Conservation (phyloP, 1,139 yeast species). For the Pichia sp. region DNA sequence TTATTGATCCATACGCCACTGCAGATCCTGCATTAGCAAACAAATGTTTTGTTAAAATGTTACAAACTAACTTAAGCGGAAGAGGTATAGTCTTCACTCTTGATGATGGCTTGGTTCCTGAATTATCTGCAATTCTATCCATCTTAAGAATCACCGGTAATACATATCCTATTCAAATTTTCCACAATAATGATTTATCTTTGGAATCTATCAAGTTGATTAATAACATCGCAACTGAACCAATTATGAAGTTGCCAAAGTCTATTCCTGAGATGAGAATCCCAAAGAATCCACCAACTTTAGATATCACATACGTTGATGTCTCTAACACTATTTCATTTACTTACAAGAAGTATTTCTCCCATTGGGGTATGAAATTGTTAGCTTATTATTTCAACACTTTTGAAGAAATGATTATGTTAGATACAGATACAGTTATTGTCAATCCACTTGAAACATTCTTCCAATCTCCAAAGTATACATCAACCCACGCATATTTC, state of each 20-base stretch:
- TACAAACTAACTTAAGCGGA: slow-evolving; percentile 41
- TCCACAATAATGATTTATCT: slow-evolving; percentile 44
- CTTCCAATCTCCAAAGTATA: slow-evolving; percentile 34
- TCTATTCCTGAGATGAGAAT: slow-evolving; percentile 18
- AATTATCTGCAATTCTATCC: slow-evolving; percentile 44
- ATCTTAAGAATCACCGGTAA: slow-evolving; percentile 47
- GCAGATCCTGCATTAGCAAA: slow-evolving; percentile 1
- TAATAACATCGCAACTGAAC: slow-evolving; percentile 37
- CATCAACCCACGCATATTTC: slow-evolving; percentile 36
- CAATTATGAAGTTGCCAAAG: slow-evolving; percentile 32
- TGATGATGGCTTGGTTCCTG: slow-evolving; percentile 42
- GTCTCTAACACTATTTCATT: slow-evolving; percentile 35
- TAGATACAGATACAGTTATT: slow-evolving; percentile 59
- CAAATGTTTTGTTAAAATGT: slow-evolving; percentile 40
- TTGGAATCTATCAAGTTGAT: slow-evolving; percentile 29
- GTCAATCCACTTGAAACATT: slow-evolving; percentile 37
- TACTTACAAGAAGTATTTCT: slow-evolving; percentile 35
- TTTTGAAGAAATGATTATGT: slow-evolving; percentile 47
- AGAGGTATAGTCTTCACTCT: slow-evolving; percentile 54
- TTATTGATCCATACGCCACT: slow-evolving; percentile 13
- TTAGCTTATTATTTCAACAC: slow-evolving; percentile 48
- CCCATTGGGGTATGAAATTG: slow-evolving; percentile 47
- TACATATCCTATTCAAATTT: slow-evolving; percentile 52
- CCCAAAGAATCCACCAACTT: slow-evolving; percentile 31
- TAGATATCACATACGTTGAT: slow-evolving; percentile 49